Conservation (phyloP, 768 basidiomycete genomes). For the Lepiota subincarnata region DNA sequence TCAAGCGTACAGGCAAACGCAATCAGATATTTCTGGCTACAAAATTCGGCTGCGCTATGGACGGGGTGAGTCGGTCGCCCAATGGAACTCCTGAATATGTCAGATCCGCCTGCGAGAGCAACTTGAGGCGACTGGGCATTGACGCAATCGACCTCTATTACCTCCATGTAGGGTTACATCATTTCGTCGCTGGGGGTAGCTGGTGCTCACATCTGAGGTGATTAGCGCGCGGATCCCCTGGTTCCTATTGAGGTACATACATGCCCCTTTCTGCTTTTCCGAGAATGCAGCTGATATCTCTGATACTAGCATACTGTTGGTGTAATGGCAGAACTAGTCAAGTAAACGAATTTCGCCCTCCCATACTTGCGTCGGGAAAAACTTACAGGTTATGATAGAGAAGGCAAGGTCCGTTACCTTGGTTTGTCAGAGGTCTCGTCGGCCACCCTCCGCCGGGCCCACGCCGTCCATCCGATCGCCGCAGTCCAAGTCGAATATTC, state of each 20-base stretch:
- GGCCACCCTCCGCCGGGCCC: conserved; percentile 44
- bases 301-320: conserved; percentile 29
- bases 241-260: conserved; percentile 43
- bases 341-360: conserved; percentile 22
- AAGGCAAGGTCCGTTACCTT: conserved; percentile 37
- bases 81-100: conserved; percentile 36
- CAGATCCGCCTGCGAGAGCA: conserved; percentile 31
- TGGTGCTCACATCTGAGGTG: background rate
- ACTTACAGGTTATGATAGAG: too few relatives aligned
- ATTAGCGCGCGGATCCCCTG: conserved; percentile 33
- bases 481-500: conserved; percentile 50
- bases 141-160: conserved; percentile 44
- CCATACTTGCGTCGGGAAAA: too few relatives aligned
- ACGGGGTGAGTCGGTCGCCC: conserved; percentile 9
- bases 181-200: background rate
- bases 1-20: conserved; percentile 47
- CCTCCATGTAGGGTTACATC: conserved; percentile 30
- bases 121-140: conserved; percentile 39
- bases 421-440: conserved; percentile 51
- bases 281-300: background rate
- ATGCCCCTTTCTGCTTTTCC: background rate
- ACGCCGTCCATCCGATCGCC: conserved; percentile 45
- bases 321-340: conserved; percentile 49
- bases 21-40: conserved; percentile 58
- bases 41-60: conserved; percentile 33